Evolutionary conservation across 176 grass and related monocot genomes (phyloP).

Genomic region (Oryza officinalis): DNA sequence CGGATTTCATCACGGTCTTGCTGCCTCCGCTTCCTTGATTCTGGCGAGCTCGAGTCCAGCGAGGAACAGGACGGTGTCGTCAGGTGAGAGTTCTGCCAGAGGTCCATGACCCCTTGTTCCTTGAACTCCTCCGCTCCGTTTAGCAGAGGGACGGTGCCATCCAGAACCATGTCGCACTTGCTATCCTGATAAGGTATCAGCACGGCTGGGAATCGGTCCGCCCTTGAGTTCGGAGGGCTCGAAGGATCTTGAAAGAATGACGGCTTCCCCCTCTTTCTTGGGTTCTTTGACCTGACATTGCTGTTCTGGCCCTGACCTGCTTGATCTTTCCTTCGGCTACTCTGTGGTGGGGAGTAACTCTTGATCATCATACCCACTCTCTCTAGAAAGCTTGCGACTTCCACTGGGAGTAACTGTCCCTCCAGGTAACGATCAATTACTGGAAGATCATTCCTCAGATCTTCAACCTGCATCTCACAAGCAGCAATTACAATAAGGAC

Average conservation of each 20-base stretch:
- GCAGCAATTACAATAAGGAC: slow-evolving; percentile 18
- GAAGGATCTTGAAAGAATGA: slow-evolving; percentile 34
- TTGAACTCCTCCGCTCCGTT: slow-evolving; percentile 16
- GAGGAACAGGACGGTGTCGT: slow-evolving; percentile 27
- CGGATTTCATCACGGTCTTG: slow-evolving; percentile 11
- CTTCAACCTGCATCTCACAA: slow-evolving; percentile 46
- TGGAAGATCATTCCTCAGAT: slow-evolving; percentile 62
- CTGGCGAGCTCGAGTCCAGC: slow-evolving; percentile 29
- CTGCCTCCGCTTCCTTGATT: slow-evolving; percentile 23
- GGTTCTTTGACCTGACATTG: slow-evolving; percentile 27
- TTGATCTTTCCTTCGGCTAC: slow-evolving; percentile 27
- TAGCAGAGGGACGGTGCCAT: slow-evolving; percentile 32
- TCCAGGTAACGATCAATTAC: slow-evolving; percentile 54
- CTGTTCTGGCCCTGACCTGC: slow-evolving; percentile 2
- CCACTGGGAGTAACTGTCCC: slow-evolving; percentile 51
- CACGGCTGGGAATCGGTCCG: background rate
- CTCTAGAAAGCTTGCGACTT: slow-evolving; percentile 55
- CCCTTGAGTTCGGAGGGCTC: slow-evolving; percentile 7
- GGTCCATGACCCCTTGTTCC: slow-evolving; percentile 37
- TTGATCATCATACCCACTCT: slow-evolving; percentile 52
- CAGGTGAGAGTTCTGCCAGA: slow-evolving; percentile 32
- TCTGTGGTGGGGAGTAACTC: slow-evolving; percentile 40
- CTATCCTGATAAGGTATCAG: slow-evolving; percentile 23
- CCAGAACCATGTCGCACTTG: slow-evolving; percentile 33
- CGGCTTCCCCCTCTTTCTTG: slow-evolving; percentile 46